Base-by-base conservation (phyloP, 768 basidiomycete genomes). In the Pleurotus salmoneostramineus region DNA sequence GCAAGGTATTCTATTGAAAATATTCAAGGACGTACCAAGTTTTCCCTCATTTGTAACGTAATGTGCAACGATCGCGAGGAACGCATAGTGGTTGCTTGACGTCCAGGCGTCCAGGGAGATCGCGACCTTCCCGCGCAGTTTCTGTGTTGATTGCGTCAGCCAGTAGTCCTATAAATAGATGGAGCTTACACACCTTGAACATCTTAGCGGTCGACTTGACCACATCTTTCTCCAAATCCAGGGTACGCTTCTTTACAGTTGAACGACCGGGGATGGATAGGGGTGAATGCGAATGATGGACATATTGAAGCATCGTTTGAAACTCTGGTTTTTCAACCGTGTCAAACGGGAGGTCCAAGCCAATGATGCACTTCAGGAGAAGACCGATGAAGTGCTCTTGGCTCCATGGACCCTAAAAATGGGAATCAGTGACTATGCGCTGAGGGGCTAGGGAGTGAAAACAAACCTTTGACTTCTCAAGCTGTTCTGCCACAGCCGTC, bases 61-160 rank as follows among this genome's bases (percentile, higher is more conserved):
- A 44, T 69, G 66, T 3, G 61, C 63, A 31, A 69, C 60, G 46
- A 69, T 66, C 0, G 66, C 68, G 8, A 67, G 35, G 32, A 69
- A 69, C 2, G 65, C 66, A 58, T 63, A 61, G 12, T 58, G 57
- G 36, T 69, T 69, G 45, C 62, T 66, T n/a, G 66, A 69, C n/a
- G 66, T 66, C 66, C 68, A 69, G 10, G 59, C 62, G 50, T 69
- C 64, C 12, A 69, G 60, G 1, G 61, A 67, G 11, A 67, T 56
- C 5, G 47, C 43, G 21, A 69, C 56, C 15, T 66, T 66, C 4
- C 58, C 31, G 5, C 57, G 33, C 44, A 62, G 57, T 50, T 60
- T 51, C 66, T 67, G 17, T 27, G 3, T 27, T 27, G 21, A 61
- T 54, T n/a, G 34, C 3, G 40, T n/a, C 40, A 42, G 8, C 3